Percentiles rank a stretch among this genome's conserved stretches.
These are phyloP conservation scores for Echinosophora koreensis DNA, from an alignment of 306 rosid genomes.

Conservation along the genomic window DNA sequence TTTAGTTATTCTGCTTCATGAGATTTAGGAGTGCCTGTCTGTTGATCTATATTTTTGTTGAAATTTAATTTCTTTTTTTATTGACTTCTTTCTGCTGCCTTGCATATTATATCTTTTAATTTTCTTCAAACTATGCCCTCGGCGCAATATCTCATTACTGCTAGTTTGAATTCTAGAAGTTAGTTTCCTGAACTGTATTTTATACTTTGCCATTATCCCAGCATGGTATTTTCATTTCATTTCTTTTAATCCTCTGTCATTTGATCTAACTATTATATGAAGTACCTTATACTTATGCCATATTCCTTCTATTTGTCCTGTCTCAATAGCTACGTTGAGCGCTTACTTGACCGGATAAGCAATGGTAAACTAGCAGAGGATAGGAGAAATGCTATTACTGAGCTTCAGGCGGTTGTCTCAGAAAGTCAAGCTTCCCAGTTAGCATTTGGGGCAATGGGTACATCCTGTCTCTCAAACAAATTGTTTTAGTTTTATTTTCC, in stretches of 20 bases:
- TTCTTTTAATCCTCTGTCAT: conserved; percentile 8
- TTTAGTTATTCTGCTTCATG: neutral
- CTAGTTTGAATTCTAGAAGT: neutral
- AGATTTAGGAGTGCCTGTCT: neutral
- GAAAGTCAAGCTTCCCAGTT: conserved; percentile 82
- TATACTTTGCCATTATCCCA: neutral
- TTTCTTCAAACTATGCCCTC: conserved; percentile 9
- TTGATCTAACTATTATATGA: conserved; percentile 22
- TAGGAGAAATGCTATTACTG: conserved; percentile 83
- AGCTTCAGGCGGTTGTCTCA: conserved; percentile 89
- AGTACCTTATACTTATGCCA: conserved; percentile 27
- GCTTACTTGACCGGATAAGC: conserved; percentile 90
- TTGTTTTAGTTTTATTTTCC: neutral
- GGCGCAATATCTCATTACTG: conserved; percentile 28
- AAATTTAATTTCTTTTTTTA: conserved; percentile 22
- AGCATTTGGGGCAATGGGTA: conserved; percentile 97
- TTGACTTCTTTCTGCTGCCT: conserved; percentile 9
- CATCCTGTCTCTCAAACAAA: conserved; percentile 15
- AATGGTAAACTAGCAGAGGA: conserved; percentile 91
- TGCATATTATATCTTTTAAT: neutral
- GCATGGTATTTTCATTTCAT: neutral
- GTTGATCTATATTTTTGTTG: conserved; percentile 5
- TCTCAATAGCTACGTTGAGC: conserved; percentile 75
- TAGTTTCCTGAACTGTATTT: conserved; percentile 2
- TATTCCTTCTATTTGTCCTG: conserved; percentile 21